Evolutionary conservation across 2,329 filamentous ascomycete genomes (phyloP).

Genomic region (Dactylellina parvicollis): DNA sequence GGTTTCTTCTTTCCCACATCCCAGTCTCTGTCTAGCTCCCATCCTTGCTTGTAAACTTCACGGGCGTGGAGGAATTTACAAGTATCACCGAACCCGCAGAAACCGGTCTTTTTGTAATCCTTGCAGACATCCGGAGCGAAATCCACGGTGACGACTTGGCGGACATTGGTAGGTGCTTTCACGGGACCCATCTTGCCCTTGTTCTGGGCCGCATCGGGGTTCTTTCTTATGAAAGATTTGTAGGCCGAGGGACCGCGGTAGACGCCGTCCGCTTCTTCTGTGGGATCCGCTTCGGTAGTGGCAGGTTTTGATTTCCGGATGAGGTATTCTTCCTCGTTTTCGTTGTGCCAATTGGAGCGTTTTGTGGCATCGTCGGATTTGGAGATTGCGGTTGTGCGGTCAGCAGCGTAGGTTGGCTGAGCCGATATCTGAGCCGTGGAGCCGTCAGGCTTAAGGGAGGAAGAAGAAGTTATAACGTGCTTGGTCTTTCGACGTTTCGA

Average conservation of each 20-base stretch:
- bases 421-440: conserved; percentile 56
- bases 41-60: conserved; percentile 86
- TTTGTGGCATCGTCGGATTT: conserved; percentile 88
- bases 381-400: conserved; percentile 71
- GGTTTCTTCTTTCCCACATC: conserved; percentile 79
- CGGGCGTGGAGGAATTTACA: conserved; percentile 84
- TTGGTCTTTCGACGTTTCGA: conserved; percentile 79
- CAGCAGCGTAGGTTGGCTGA: conserved; percentile 55
- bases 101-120: conserved; percentile 85
- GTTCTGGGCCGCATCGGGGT: conserved; percentile 74
- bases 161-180: conserved; percentile 87
- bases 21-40: conserved; percentile 96
- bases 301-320: conserved; percentile 46
- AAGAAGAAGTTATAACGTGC: conserved; percentile 73
- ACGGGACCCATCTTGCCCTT: conserved; percentile 78
- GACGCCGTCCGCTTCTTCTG: conserved; percentile 71
- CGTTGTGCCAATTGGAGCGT: conserved; percentile 87
- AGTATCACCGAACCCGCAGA: conserved; percentile 76
- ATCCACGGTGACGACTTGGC: conserved; percentile 88
- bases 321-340: conserved; percentile 66
- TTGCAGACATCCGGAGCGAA: conserved; percentile 95
- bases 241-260: conserved; percentile 81
- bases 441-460: conserved; percentile 65
- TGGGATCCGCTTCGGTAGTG: conserved; percentile 60
- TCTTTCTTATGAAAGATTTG: conserved; percentile 80